These are phyloP conservation scores for Claviceps arundinis DNA, from an alignment of 2,329 filamentous ascomycete genomes.

Conservation along the genomic window DNA sequence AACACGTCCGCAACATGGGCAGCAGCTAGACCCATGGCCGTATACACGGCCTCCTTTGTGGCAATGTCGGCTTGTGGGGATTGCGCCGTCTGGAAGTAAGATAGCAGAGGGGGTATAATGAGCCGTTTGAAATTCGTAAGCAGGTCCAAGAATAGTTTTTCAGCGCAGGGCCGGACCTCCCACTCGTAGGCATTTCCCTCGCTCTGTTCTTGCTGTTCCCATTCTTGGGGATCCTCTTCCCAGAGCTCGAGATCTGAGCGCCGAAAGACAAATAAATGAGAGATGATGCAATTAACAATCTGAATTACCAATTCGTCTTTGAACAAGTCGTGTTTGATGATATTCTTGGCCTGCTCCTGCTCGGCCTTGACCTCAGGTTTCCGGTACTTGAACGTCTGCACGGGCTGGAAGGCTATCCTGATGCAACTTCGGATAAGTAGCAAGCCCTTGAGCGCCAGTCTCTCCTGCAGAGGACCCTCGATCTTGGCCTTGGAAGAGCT, in stretches of 20 bases:
- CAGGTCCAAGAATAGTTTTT: conserved; percentile 86
- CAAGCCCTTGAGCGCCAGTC: conserved; percentile 69
- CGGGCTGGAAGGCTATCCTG: conserved; percentile 70
- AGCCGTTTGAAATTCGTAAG: conserved; percentile 78
- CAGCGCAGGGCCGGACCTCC: conserved; percentile 80
- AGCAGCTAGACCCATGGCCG: conserved; percentile 76
- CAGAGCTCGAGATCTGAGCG: conserved; percentile 77
- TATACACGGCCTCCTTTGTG: conserved; percentile 89
- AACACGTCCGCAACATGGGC: conserved; percentile 59
- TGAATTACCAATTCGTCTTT: conserved; percentile 64
- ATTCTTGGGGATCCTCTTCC: conserved; percentile 90
- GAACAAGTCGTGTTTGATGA: conserved; percentile 62
- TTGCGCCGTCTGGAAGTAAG: conserved; percentile 70
- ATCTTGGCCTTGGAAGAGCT: conserved; percentile 33
- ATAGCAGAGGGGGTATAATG: conserved; percentile 63
- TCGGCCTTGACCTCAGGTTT: conserved; percentile 63
- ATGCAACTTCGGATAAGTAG: conserved; percentile 71
- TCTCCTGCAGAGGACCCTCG: conserved; percentile 57
- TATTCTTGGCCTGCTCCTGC: conserved; percentile 52
- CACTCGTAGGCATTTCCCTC: conserved; percentile 82
- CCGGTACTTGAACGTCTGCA: conserved; percentile 73
- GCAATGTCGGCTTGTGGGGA: conserved; percentile 54
- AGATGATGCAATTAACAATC: conserved; percentile 74
- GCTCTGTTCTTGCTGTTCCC: conserved; percentile 82
- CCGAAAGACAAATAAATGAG: conserved; percentile 77